Evolutionary conservation across 2,329 filamentous ascomycete genomes (phyloP).

Genomic region (Talaromyces funiculosus): DNA sequence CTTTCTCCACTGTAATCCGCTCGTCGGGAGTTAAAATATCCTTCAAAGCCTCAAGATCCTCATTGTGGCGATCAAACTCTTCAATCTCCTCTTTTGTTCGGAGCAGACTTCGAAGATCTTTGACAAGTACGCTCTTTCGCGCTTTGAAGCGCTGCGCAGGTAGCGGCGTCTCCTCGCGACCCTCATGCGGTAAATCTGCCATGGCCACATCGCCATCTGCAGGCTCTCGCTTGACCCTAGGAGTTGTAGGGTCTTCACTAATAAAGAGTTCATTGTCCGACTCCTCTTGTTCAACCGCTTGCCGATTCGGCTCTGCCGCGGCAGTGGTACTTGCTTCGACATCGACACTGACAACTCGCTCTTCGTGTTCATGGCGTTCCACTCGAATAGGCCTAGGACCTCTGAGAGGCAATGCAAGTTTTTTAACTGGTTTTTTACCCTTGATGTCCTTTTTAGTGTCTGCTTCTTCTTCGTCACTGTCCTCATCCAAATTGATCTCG

Average conservation of each 20-base stretch:
- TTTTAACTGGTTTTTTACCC: constrained; percentile 29
- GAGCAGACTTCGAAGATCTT: constrained; percentile 31
- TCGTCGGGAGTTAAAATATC: constrained; percentile 29
- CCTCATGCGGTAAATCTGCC: constrained; percentile 25
- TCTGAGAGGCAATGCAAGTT: constrained; percentile 20
- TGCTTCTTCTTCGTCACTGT: constrained; percentile 40
- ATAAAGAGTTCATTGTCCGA: constrained; percentile 31
- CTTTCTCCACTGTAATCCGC: constrained; percentile 14
- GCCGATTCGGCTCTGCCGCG: constrained; percentile 36
- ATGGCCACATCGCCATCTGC: constrained; percentile 43
- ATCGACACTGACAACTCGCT: constrained; percentile 50
- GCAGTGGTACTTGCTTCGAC: constrained; percentile 47
- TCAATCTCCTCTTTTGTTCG: constrained; percentile 38
- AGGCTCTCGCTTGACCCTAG: constrained; percentile 51
- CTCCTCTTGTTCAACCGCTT: constrained; percentile 29
- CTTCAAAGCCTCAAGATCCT: constrained; percentile 37
- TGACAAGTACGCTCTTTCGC: constrained; percentile 26
- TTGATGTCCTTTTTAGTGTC: constrained; percentile 22
- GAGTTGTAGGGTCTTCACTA: constrained; percentile 27
- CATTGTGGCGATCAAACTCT: constrained; percentile 37
- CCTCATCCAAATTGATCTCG: constrained; percentile 51
- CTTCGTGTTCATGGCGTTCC: constrained; percentile 50
- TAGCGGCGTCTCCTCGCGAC: constrained; percentile 23
- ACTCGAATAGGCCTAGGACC: constrained; percentile 51
- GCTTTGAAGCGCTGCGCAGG: constrained; percentile 32